Base-by-base conservation (phyloP, 2,329 filamentous ascomycete genomes). In the Fusarium scirpi region DNA sequence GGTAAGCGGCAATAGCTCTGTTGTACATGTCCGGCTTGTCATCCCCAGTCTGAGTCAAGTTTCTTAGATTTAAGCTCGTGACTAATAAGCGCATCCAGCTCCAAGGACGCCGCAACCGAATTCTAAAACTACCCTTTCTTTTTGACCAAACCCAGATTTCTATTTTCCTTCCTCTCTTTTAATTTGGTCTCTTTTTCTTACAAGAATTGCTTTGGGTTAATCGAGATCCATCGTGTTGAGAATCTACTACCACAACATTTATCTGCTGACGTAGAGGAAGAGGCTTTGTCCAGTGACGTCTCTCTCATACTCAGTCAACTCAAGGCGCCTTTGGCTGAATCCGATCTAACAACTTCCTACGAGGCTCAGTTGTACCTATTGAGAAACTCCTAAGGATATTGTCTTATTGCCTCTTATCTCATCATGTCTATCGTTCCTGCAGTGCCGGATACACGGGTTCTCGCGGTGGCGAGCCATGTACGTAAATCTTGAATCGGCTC, bases 391-490 rank as follows among this genome's bases (percentile, higher is more conserved):
- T 18, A n/a, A 11, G 25, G 10, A 60, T 29, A 22, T 47, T 4
- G 8, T 38, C 48, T n/a, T 32, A 12, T 13, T 47, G n/a, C 13
- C 27, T 34, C 30, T 27, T 40, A 27, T 41, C 29, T 22, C 46
- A 8, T 54, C 51, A 78, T 78, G 76, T 56, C 69, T 41, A 67
- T 67, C 47, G 29, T 66, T 30, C 73, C 73, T 44, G 70, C 70
- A 22, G 59, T 90, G 38, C 87, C 87, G 43, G 87, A 89, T 77
- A 90, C 88, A 53, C 84, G 84, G 75, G 94, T 97, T 72, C 87
- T 98, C 77, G 94, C 94, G 61, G 88, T 97, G 76, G 94, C 94
- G 80, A 97, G 94, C 82, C 94, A 98, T 94, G 94, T 97, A 92
- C 94, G 94, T 97, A 91, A 44, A 49, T 47, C 81, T 46, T 49